Base-by-base conservation (phyloP, 805 yeast genomes). In the Lipomyces oligophaga region DNA sequence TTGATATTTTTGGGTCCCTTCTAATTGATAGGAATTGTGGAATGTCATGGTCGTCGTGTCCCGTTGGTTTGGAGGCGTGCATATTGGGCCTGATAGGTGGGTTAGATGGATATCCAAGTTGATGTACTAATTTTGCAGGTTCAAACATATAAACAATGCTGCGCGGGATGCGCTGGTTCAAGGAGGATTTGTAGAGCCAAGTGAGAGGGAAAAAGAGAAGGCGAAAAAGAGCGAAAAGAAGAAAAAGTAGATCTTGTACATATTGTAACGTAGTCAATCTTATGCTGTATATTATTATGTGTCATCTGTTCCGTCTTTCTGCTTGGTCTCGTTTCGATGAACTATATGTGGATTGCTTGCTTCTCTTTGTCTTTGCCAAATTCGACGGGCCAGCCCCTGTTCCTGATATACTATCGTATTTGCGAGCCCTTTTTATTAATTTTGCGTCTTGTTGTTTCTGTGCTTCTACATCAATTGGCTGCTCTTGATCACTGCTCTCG, bases 31-130 rank as follows among this genome's bases (percentile, higher is more conserved):
- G 85, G 87, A 86, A 58, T 84, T 77, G 1, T 78, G 85, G 83
- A 81, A 89, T 62, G 85, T 85, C 3, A 76, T 88, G 54, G 96
- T 89, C 2, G 86, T 82, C 7, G 95, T 90, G 1, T 78, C 84
- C 27, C 68, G 98, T 50, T 90, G 97, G 96, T 93, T 77, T 63
- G 96, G 96, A 15, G 98, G 98, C 4, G 74, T 75, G 0, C 95
- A 83, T 55, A 66, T 93, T 19, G 98, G 98, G 0, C 93, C 97
- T 0, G 97, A 86, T 65, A 52, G 74, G 57, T 59, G 47, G 10
- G 52, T 37, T 18, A 15, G 5, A n/a, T n/a, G n/a, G n/a, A n/a
- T n/a, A n/a, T n/a, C n/a, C n/a, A 7, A 10, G 13, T 26, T 26
- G 8, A 10, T 13, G 13, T 26, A 8, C 13, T 13, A 26, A 26